These are phyloP conservation scores for Rhododendron williamsianum DNA, from an alignment of 148 eudicot genomes.

Conservation along the genomic window DNA sequence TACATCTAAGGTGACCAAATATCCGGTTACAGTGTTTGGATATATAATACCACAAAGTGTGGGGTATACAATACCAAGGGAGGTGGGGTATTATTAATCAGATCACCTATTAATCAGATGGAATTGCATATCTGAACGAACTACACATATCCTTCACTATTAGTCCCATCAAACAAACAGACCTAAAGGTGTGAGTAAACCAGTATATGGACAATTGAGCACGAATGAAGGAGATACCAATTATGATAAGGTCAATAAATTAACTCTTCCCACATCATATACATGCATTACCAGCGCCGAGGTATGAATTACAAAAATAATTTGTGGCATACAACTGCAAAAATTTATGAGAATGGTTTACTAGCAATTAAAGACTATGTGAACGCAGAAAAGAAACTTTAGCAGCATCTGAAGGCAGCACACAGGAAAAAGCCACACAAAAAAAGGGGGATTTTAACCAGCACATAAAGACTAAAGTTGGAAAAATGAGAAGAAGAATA, in stretches of 20 bases:
- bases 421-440: not conserved
- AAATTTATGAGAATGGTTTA: too few relatives aligned
- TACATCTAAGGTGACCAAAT: not conserved
- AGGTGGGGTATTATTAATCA: not conserved
- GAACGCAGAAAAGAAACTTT: not conserved
- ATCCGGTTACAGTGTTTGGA: not conserved
- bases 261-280: too few relatives aligned
- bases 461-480: too few relatives aligned
- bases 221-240: too few relatives aligned
- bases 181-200: not conserved
- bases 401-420: not conserved
- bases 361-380: not conserved
- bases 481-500: not conserved
- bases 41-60: not conserved
- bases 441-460: not conserved
- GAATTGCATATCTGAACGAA: not conserved
- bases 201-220: too few relatives aligned
- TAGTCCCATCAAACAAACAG: not conserved
- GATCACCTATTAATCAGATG: not conserved
- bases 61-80: not conserved
- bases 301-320: too few relatives aligned
- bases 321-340: too few relatives aligned
- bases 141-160: not conserved
- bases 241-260: too few relatives aligned
- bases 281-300: not conserved